phyloP scores from a whole-genome alignment of 2,329 filamentous ascomycete species.

The Diaporthe caulivora region DNA sequence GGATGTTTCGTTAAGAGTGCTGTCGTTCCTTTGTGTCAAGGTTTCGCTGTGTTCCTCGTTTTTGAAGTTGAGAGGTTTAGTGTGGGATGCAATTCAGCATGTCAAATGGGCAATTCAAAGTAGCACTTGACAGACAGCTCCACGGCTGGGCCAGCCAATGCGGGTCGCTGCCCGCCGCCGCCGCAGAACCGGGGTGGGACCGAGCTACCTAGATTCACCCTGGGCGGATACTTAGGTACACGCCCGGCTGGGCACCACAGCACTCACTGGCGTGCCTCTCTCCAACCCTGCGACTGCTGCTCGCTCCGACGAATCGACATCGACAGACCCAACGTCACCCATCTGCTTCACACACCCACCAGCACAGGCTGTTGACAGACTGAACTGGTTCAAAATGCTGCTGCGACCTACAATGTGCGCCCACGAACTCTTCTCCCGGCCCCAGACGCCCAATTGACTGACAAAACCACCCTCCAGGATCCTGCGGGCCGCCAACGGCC shows the following conservation, averaged over 20 bases:
- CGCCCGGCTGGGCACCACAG: conserved; percentile 4
- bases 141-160: conserved; percentile 26
- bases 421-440: background rate
- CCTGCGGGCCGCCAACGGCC: conserved; percentile 63
- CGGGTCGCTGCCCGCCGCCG: conserved; percentile 27
- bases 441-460: conserved; percentile 14
- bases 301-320: conserved; percentile 15
- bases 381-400: conserved; percentile 44
- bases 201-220: conserved; percentile 20
- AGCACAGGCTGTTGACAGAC: conserved; percentile 35
- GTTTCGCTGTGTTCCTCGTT: conserved; percentile 6
- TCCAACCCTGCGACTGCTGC: conserved; percentile 6
- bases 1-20: conserved; percentile 13
- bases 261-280: background rate
- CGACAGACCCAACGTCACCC: conserved; percentile 2
- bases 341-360: conserved; percentile 1
- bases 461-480: conserved; percentile 55
- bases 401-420: conserved; percentile 55
- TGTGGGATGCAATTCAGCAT: conserved; percentile 25
- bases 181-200: conserved; percentile 18
- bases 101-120: conserved; percentile 17
- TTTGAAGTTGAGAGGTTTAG: conserved; percentile 13
- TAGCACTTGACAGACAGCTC: conserved; percentile 26
- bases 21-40: background rate
- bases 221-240: conserved; percentile 11